phyloP scores from a whole-genome alignment of 768 basidiomycete genomes.

The Phlebiopsis gigantea region DNA sequence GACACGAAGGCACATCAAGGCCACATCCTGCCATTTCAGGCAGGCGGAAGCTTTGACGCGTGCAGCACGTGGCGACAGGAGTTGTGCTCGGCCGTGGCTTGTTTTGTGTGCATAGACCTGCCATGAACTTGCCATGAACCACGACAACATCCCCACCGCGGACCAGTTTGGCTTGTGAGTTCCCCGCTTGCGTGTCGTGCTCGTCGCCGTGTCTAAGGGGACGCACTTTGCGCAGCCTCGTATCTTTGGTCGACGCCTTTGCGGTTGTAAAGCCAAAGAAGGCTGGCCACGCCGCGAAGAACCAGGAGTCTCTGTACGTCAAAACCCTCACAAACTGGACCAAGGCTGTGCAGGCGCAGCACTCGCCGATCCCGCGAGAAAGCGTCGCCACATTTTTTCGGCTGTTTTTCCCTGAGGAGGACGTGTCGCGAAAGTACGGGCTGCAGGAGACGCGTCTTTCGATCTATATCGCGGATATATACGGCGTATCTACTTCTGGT shows the following conservation, averaged over 20 bases:
- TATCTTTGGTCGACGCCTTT: constrained; percentile 5
- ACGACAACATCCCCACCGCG: background rate
- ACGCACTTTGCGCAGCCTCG: constrained; percentile 4
- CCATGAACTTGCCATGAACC: background rate
- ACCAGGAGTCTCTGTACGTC: background rate
- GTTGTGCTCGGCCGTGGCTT: background rate
- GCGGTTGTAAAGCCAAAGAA: constrained; percentile 2
- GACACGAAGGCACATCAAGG: too few species aligned
- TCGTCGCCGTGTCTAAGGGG: background rate
- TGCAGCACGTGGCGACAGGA: background rate
- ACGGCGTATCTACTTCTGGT: constrained; percentile 24
- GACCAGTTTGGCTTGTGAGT: background rate
- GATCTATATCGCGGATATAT: constrained; percentile 42
- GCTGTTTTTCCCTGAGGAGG: constrained; percentile 83
- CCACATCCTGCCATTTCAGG: background rate
- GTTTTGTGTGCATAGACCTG: background rate
- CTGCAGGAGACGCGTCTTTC: constrained; percentile 65
- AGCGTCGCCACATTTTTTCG: constrained; percentile 62
- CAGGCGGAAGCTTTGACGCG: background rate
- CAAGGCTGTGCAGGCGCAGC: constrained; percentile 11
- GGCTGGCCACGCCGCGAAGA: background rate
- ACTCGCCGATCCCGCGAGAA: constrained; percentile 23
- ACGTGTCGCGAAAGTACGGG: constrained; percentile 62
- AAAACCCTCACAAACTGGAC: constrained; percentile 19
- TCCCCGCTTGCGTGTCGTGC: background rate